Percentiles rank a stretch among this genome's conserved stretches.
phyloP scores from a whole-genome alignment of 768 basidiomycete species.

The Boletus eberwhitei region DNA sequence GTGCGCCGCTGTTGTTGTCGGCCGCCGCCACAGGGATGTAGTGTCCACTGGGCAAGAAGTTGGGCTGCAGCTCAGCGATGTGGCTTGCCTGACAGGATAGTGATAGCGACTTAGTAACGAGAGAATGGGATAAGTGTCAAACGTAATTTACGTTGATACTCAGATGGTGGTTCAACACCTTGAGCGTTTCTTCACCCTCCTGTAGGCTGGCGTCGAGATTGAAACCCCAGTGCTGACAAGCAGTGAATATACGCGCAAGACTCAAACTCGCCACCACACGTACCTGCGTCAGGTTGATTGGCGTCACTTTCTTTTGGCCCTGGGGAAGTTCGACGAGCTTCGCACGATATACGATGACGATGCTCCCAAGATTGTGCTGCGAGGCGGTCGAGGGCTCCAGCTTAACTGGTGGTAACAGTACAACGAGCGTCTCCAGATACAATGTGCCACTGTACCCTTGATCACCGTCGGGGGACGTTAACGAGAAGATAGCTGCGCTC shows the following conservation, averaged over 20 bases:
- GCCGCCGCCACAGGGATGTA: conserved; percentile 46
- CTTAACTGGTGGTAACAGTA: conserved; percentile 40
- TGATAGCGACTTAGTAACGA: not conserved
- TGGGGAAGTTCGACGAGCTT: conserved; percentile 48
- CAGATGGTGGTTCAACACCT: conserved; percentile 49
- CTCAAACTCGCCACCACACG: conserved; percentile 8
- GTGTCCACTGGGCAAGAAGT: conserved; percentile 50
- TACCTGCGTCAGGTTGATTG: conserved; percentile 76
- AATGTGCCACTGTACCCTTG: conserved; percentile 69
- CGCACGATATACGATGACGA: conserved; percentile 67
- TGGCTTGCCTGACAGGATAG: conserved; percentile 44
- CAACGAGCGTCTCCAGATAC: conserved; percentile 54
- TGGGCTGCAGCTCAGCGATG: conserved; percentile 49
- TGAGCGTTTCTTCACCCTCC: conserved; percentile 38
- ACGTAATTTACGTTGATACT: conserved; percentile 34
- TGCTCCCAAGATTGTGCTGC: conserved; percentile 57
- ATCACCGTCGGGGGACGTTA: conserved; percentile 61
- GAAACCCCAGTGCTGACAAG: conserved; percentile 75
- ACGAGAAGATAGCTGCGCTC: conserved; percentile 49
- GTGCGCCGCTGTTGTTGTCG: conserved; percentile 34
- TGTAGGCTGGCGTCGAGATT: conserved; percentile 69
- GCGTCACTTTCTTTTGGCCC: conserved; percentile 50
- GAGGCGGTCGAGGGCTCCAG: conserved; percentile 25
- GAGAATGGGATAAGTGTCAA: not conserved
- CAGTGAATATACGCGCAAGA: not conserved